Conservation (phyloP, 2,329 filamentous ascomycete species). For the Aspergillus fructus region DNA sequence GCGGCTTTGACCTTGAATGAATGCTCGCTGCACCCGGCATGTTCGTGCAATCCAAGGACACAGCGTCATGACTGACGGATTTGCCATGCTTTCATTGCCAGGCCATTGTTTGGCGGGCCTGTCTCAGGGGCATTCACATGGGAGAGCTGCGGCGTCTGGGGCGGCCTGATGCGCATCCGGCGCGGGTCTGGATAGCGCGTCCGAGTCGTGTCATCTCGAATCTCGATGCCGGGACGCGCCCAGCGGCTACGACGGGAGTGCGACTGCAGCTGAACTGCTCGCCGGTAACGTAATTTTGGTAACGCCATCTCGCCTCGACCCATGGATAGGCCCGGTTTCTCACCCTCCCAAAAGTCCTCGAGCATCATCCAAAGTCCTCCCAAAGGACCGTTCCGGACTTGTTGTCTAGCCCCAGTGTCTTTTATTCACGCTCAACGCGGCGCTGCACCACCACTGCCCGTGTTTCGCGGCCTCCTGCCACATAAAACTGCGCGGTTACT, state of each 20-base stretch:
- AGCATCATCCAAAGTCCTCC: neutral
- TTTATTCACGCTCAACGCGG: neutral
- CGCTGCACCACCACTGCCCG: too few species aligned
- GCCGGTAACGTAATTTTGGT: conserved; percentile 9
- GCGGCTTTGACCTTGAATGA: conserved; percentile 3
- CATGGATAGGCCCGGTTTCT: conserved; percentile 6
- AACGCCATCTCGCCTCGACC: conserved; percentile 1
- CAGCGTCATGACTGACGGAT: neutral
- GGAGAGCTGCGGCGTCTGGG: neutral
- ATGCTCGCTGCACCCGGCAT: conserved; percentile 14
- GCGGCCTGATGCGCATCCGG: conserved; percentile 4
- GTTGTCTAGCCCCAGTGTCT: neutral
- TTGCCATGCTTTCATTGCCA: neutral
- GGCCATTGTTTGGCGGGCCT: neutral
- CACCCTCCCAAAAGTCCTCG: neutral
- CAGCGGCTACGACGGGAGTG: too few species aligned
- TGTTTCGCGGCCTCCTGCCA: neutral
- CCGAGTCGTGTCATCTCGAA: conserved; percentile 14
- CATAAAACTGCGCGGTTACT: neutral
- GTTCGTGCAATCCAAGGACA: neutral
- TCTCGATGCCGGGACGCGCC: too few species aligned
- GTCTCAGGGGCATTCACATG: too few species aligned
- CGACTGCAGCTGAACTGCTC: conserved; percentile 3
- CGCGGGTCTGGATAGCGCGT: conserved; percentile 16
- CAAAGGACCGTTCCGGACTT: conserved; percentile 16